A percentile compares a stretch with the other conserved stretches of the same genome.
Evolutionary conservation across 2,329 filamentous ascomycete species (phyloP).

Genomic region (Pyricularia grisea): DNA sequence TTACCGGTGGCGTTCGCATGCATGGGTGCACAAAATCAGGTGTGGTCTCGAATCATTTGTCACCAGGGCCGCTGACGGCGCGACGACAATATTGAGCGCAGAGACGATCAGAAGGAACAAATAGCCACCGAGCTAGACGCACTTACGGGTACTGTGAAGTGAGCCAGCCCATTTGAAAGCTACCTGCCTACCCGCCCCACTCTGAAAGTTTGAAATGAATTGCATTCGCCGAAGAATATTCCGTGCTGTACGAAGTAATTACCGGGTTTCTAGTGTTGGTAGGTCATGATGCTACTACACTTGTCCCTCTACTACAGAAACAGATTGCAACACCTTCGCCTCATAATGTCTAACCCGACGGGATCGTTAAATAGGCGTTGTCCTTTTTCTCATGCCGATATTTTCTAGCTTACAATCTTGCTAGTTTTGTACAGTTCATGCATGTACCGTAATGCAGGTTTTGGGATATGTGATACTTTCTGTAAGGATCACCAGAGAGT

Average conservation of each 20-base stretch:
- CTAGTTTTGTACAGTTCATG: no score
- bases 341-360: no score
- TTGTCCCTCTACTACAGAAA: not conserved
- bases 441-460: no score
- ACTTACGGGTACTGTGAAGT: not conserved
- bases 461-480: no score
- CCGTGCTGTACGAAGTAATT: not conserved
- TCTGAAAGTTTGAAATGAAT: not conserved
- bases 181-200: not conserved
- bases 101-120: not conserved
- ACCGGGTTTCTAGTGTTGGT: not conserved
- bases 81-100: no score
- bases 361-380: no score
- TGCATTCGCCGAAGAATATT: not conserved
- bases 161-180: not conserved
- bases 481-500: no score
- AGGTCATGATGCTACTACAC: not conserved
- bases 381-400: no score
- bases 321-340: no score
- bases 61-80: not conserved
- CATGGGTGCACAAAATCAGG: not conserved
- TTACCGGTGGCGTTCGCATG: not conserved
- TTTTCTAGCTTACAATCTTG: no score
- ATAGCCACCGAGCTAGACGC: not conserved
- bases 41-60: not conserved